These are phyloP conservation scores for Dissophora globulifera DNA, from an alignment of 192 early-diverging fungal species.

Conservation along the genomic window DNA sequence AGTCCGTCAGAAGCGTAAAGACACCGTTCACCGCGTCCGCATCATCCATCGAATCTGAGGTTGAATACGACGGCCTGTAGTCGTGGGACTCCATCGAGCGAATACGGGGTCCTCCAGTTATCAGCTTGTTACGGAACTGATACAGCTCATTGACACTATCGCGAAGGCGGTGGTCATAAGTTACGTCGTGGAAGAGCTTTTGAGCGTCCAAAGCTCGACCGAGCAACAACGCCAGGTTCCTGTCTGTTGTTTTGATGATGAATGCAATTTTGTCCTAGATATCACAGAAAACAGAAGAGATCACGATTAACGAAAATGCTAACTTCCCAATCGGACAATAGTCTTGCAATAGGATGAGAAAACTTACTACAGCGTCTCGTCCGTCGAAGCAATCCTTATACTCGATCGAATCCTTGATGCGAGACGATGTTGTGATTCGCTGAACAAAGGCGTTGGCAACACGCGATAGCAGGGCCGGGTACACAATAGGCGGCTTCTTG, in stretches of 20 bases:
- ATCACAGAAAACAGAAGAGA: conserved; percentile 10
- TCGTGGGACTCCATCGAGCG: conserved; percentile 36
- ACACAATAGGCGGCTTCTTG: conserved; percentile 64
- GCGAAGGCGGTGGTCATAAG: conserved; percentile 86
- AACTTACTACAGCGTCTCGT: conserved; percentile 82
- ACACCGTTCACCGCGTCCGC: conserved; percentile 79
- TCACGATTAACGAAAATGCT: conserved; percentile 6
- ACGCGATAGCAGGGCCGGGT: conserved; percentile 77
- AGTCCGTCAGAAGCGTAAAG: conserved; percentile 89
- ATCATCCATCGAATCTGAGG: conserved; percentile 29
- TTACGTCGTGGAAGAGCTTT: conserved; percentile 93
- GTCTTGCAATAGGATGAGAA: not conserved
- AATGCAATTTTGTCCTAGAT: conserved; percentile 77
- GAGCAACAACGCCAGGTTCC: conserved; percentile 86
- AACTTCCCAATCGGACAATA: not conserved
- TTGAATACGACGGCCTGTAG: conserved; percentile 26
- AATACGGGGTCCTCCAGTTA: conserved; percentile 41
- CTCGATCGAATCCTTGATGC: conserved; percentile 81
- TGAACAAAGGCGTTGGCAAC: conserved; percentile 75
- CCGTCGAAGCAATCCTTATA: conserved; percentile 90
- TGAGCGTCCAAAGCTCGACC: conserved; percentile 93
- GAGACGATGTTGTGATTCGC: conserved; percentile 67
- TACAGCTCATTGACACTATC: conserved; percentile 88
- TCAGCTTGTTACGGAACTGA: conserved; percentile 70
- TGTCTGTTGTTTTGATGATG: conserved; percentile 85